These are phyloP conservation scores for Adansonia rubrostipa DNA, from an alignment of 441 rosid genomes.

Conservation along the genomic window DNA sequence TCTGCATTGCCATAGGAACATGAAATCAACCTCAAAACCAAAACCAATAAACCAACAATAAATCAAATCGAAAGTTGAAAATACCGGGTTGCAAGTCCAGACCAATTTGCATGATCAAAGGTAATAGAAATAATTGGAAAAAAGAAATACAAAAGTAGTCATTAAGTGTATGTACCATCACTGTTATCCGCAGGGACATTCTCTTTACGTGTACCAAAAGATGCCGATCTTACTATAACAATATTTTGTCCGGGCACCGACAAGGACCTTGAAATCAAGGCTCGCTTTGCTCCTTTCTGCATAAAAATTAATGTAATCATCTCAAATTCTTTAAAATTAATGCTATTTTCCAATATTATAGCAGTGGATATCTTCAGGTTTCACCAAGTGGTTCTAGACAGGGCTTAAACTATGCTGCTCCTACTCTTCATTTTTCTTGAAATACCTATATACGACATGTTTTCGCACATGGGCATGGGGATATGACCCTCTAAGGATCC, in stretches of 20 bases:
- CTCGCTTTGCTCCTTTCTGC: conserved; percentile 56
- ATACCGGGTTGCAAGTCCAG: conserved; percentile 6
- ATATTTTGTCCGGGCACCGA: conserved; percentile 76
- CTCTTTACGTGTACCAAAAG: conserved; percentile 59
- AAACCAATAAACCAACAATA: background rate
- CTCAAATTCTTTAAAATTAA: background rate
- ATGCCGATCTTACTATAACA: conserved; percentile 75
- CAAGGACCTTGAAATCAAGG: conserved; percentile 75
- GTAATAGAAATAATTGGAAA: background rate
- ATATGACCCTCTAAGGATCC: no score
- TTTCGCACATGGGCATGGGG: no score
- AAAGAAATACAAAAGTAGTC: background rate
- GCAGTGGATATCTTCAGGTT: no score
- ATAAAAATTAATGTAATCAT: conserved; percentile 33
- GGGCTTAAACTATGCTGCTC: no score
- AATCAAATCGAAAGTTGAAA: conserved; percentile 13
- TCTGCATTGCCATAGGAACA: conserved; percentile 43
- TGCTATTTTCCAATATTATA: no score
- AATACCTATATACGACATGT: no score
- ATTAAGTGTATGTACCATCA: conserved; percentile 35
- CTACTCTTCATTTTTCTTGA: no score
- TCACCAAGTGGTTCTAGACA: background rate
- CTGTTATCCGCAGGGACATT: conserved; percentile 39
- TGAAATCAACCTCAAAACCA: background rate
- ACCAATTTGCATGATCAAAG: conserved; percentile 25